Evolutionary conservation across 495 filamentous ascomycete genomes (phyloP).

Genomic region (Aspergillus funiculosus): DNA sequence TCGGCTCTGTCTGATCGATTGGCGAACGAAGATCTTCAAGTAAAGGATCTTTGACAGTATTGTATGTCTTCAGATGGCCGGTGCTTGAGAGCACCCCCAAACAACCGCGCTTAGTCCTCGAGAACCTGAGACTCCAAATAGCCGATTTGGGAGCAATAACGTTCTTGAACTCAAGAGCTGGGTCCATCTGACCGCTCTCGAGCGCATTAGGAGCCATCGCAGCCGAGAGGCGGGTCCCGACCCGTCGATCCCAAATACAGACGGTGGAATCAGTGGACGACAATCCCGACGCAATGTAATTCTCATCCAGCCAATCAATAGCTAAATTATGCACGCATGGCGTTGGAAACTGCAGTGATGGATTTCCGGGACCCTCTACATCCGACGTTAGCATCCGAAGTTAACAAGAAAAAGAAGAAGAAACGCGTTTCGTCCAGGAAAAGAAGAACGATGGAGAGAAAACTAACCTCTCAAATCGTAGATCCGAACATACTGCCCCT

Average conservation of each 20-base stretch:
- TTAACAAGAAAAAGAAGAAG: conserved; percentile 5
- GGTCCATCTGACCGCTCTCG: conserved; percentile 33
- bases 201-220: conserved; percentile 32
- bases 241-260: conserved; percentile 85
- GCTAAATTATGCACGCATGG: conserved; percentile 85
- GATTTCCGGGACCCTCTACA: conserved; percentile 49
- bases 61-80: conserved; percentile 70
- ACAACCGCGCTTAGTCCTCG: conserved; percentile 62
- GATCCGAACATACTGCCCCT: conserved; percentile 77
- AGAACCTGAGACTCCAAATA: conserved; percentile 78
- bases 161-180: conserved; percentile 62
- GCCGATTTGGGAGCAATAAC: conserved; percentile 53
- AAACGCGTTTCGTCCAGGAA: no score
- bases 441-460: no score
- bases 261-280: conserved; percentile 61
- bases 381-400: conserved; percentile 5
- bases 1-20: conserved; percentile 36
- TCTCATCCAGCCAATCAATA: conserved; percentile 83
- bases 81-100: conserved; percentile 71
- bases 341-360: conserved; percentile 61
- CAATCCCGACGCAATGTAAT: conserved; percentile 89
- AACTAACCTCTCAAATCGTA: conserved; percentile 80
- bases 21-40: conserved; percentile 37
- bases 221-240: conserved; percentile 45
- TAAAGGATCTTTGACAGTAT: conserved; percentile 58